Evolutionary conservation across 1,284 basidiomycete species (phyloP), one percentile per base, ranked within the genome.

Genomic region (Ganoderma multipileum): DNA sequence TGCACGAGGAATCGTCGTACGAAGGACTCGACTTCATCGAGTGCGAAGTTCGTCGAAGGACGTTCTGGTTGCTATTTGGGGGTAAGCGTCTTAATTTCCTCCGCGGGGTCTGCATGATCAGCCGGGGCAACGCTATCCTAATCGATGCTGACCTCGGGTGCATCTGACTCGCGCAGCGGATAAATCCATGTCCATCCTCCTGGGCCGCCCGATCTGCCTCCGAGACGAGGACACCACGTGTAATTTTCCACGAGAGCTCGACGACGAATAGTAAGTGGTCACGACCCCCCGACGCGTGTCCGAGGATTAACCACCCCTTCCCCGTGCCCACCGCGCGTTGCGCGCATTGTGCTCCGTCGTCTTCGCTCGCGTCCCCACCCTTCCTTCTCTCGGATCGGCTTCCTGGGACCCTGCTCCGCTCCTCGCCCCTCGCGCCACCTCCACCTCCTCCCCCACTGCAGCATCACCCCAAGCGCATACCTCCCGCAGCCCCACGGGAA

Each of bases 181-280:
- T 80, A 95, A 95, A 80, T 95, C 93, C n/a, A 92, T 92, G 89
- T 91, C 91, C 58, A 91, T 94, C 72, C 83, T 95, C 30, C 84
- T 95, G 50, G 92, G 92, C 14, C 85, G 91, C 64, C 92, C 94
- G 38, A 92, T 95, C 69, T 92, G 89, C 77, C 85, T 95, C 75
- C 88, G 93, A 66, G 93, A 95, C 76, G 93, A 95, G 76, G 95
- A 96, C 77, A 95, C 92, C 79, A 94, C 92, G 42, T 89, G 94
- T 28, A 91, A 93, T 79, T 94, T 94, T 81, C 93, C 93, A 41
- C 92, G 91, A 79, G 92, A 94, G 80, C 82, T 94, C 66, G 92
- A 94, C 79, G 92, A 94, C 78, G 92, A 94, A 82, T 94, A 93
- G 92, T 94, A 79, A 76, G 92, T 88, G 63, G 61, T 63, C 68